Base-by-base conservation (phyloP, 2,329 filamentous ascomycete species). In the Peltaster fructicola region DNA sequence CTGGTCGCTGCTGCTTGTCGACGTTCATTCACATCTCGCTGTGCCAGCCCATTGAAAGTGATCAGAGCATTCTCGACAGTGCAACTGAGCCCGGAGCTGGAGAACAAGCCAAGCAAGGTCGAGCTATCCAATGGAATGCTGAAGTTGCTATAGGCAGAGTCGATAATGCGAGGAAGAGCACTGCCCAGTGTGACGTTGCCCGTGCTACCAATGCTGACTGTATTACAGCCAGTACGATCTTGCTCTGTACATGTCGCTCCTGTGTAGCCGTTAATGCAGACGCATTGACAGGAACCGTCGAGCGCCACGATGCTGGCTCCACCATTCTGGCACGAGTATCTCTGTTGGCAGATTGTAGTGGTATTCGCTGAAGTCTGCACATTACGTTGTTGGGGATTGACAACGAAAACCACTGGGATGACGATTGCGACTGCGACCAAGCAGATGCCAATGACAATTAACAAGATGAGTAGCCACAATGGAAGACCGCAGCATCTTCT, bases 191-290 rank as follows among this genome's bases (percentile, higher is more conserved):
- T 93, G 15, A 80, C 81, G 43, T 85, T 74, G 25, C 51, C 51
- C 20, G 54, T 53, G 14, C 56, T 48, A 10, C 51, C 48, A 13
- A 58, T 43, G 15, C 45, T 48, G 3, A 57, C 59, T 0, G 62
- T 69, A 5, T 63, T 61, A 39, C 73, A 78, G 22, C 57, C 60
- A 13, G 61, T 53, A 28, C 63, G 61, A 8, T 56, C 50, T 8
- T 51, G 36, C 4, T 50, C 52, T 2, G 52, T 57, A 42, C 73
- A 79, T 9, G 55, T 61, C 2, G 53, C 52, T 12, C 73, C 73
- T 0, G 77, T 84, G 47, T 85, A 95, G 2, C 84, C 81, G 40
- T 88, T 82, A 12, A 74, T 70, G 51, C 85, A 98, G 20, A 93
- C 69, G 47, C 85, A 98, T 8, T 73, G 74, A 52, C 85, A 95